phyloP scores from a whole-genome alignment of 1,284 basidiomycete genomes.

The Trametes pubescens region DNA sequence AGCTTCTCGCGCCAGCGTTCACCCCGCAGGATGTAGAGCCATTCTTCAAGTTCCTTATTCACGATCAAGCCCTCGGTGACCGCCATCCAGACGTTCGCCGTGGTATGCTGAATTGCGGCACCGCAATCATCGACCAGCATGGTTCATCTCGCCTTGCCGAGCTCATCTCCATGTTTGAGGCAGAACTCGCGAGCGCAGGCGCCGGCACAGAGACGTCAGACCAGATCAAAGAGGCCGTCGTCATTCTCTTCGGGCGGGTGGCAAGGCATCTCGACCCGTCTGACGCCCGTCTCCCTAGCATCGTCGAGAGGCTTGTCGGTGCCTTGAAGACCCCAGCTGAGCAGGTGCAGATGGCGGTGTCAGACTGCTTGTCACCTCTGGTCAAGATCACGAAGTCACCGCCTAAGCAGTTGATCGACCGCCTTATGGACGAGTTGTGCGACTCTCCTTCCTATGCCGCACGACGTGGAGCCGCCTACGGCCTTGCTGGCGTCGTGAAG shows the following conservation, averaged over 20 bases:
- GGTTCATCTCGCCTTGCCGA: conserved; percentile 79
- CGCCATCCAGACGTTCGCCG: conserved; percentile 83
- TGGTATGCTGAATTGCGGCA: conserved; percentile 89
- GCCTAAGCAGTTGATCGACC: conserved; percentile 76
- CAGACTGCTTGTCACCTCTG: conserved; percentile 92
- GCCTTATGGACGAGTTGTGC: conserved; percentile 81
- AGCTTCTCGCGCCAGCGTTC: conserved; percentile 76
- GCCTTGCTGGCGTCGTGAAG: conserved; percentile 91
- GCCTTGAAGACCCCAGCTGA: conserved; percentile 96
- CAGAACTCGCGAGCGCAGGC: conserved; percentile 71
- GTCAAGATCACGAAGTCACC: conserved; percentile 77
- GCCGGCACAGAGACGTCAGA: conserved; percentile 80
- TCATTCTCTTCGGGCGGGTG: conserved; percentile 94
- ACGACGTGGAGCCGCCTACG: conserved; percentile 95
- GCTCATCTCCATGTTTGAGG: conserved; percentile 89
- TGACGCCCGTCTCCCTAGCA: conserved; percentile 81
- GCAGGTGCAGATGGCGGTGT: conserved; percentile 96
- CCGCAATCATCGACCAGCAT: conserved; percentile 84
- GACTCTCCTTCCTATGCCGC: conserved; percentile 88
- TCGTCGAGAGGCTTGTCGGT: conserved; percentile 91
- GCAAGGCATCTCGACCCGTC: conserved; percentile 87
- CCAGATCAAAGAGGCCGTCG: conserved; percentile 93
- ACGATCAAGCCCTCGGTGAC: conserved; percentile 90
- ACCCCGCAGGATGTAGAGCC: conserved; percentile 72
- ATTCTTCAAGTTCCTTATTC: conserved; percentile 90